Percentiles rank a stretch among this genome's conserved stretches.
phyloP scores from a whole-genome alignment of 164 flowering plant genomes.

The Hamamelis virginiana region DNA sequence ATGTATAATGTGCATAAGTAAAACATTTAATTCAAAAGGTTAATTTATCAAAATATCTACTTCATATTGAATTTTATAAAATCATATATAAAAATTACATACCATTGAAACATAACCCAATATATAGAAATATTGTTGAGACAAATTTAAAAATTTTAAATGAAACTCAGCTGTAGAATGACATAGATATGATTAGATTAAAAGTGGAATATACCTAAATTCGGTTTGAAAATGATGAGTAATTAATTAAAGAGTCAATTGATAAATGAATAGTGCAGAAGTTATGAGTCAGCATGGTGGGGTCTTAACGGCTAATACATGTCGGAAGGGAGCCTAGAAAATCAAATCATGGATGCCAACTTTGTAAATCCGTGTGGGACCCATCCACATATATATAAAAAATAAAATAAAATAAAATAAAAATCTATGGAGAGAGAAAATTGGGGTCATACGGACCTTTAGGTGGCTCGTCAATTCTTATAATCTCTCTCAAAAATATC shows the following conservation, averaged over 20 bases:
- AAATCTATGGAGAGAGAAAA: neutral
- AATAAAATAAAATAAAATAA: neutral
- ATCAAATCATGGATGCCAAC: conserved; percentile 33
- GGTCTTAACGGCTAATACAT: conserved; percentile 25
- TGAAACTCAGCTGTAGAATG: too few relatives aligned
- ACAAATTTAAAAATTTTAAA: too few relatives aligned
- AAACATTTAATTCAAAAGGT: too few relatives aligned
- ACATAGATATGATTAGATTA: too few relatives aligned
- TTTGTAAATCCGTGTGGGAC: conserved; percentile 31
- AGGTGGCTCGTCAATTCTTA: conserved; percentile 34
- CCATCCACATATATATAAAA: conserved; percentile 4
- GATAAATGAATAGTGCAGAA: too few relatives aligned
- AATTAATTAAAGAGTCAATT: too few relatives aligned
- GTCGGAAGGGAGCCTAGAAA: conserved; percentile 16
- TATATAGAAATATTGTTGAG: too few relatives aligned
- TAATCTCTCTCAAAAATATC: conserved; percentile 22
- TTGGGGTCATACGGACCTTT: conserved; percentile 1
- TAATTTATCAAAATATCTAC: too few relatives aligned
- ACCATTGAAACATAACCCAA: too few relatives aligned
- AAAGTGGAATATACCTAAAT: neutral
- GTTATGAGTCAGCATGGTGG: conserved; percentile 8
- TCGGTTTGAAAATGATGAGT: neutral
- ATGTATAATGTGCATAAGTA: too few relatives aligned
- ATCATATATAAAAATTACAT: too few relatives aligned
- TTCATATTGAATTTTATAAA: too few relatives aligned